Evolutionary conservation across 164 flowering plant species (phyloP), one percentile per base, ranked within the genome.

Genomic region (Vitis cinerea): DNA sequence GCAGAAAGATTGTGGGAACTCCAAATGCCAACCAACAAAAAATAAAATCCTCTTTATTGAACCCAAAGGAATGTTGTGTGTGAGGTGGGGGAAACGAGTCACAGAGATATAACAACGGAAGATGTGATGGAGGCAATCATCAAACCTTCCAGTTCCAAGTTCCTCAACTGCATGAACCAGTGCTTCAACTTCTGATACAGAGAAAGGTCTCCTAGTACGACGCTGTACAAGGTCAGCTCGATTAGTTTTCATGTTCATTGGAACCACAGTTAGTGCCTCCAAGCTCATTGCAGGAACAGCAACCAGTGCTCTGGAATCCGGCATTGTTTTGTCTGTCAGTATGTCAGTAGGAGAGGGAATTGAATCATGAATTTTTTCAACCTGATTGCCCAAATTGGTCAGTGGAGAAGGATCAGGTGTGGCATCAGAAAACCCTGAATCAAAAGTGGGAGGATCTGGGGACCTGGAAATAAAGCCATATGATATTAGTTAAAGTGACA

Each of bases 111-210:
- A 11, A n/a, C n/a, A 65, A 65, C 4, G 13, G 47, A n/a, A 64
- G 56, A 51, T 15, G 51, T 12, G 10, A 27, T 3, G 17, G 17
- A 9, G 47, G 23, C 29, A 27, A 67, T 27, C 27, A 60, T 23
- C 79, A 55, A 53, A 94, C 99, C 99, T 93, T 81, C 99, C 99
- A 65, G 99, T 96, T 67, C 99, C 99, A 61, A 96, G 89, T 72
- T 90, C 84, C 82, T 93, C 99, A 73, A 96, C 99, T 17, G 98
- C 97, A 51, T 90, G 91, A 59, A 96, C 97, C 67, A 96, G 85
- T 53, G 99, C 97, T 83, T 96, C 99, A 15, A 96, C 99, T 78
- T 96, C 99, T 13, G 85, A 63, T 9, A 96, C 99, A 75, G 99
- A 85, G 75, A 96, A 96, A 16, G 98, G 99, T 71, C 99, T 77